Percentiles rank a stretch among this genome's conserved stretches.
These are phyloP conservation scores for Mortierella sp. DNA, from an alignment of 371 early-diverging fungal species.

Conservation along the genomic window DNA sequence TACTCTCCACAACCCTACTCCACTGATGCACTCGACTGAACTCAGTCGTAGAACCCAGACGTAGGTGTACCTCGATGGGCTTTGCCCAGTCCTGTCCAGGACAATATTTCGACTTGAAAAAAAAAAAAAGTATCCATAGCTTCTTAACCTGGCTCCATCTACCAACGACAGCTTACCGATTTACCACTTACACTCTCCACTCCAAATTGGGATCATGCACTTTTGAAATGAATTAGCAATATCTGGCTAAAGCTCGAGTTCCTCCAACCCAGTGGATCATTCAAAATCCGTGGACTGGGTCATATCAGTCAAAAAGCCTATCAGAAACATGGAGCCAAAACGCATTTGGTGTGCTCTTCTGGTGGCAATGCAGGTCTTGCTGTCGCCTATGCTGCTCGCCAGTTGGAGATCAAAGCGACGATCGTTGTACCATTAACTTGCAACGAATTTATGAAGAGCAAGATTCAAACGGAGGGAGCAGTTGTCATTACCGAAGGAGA, in stretches of 20 bases:
- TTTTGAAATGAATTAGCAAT: constrained; percentile 55
- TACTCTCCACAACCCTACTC: constrained; percentile 57
- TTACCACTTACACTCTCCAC: neutral
- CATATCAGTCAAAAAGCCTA: constrained; percentile 67
- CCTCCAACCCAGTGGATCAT: constrained; percentile 80
- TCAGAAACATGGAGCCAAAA: constrained; percentile 59
- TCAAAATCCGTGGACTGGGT: constrained; percentile 80
- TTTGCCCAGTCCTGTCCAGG: too few relatives aligned
- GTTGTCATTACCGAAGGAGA: constrained; percentile 66
- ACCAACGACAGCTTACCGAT: too few relatives aligned
- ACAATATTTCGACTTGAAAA: too few relatives aligned
- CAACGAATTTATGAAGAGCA: constrained; percentile 62
- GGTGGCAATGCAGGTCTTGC: constrained; percentile 78
- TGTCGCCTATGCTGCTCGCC: constrained; percentile 74
- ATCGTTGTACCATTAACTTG: constrained; percentile 69
- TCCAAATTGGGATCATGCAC: too few relatives aligned
- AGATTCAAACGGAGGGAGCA: constrained; percentile 70
- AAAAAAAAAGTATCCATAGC: too few relatives aligned
- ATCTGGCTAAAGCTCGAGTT: constrained; percentile 79
- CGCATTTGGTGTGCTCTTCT: constrained; percentile 71
- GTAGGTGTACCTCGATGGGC: too few relatives aligned
- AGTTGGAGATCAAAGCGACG: constrained; percentile 65
- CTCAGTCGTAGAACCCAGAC: constrained; percentile 57
- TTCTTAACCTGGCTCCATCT: too few relatives aligned
- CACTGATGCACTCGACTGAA: constrained; percentile 58